Percentiles rank a stretch among this genome's conserved stretches.
Conservation (phyloP, 2,329 filamentous ascomycete genomes). For the Mollisiaceae sp. region DNA sequence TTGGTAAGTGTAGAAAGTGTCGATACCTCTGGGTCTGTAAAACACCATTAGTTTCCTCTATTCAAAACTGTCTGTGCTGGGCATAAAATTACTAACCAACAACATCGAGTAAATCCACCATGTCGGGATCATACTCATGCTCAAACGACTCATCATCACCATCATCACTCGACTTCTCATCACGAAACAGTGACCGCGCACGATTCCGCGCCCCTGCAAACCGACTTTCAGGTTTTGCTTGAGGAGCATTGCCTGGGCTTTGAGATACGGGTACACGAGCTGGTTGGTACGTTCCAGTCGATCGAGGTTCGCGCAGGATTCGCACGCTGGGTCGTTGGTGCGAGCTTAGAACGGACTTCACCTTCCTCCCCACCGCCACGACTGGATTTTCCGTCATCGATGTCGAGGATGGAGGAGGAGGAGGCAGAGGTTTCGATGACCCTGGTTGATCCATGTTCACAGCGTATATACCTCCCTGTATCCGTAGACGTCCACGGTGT, state of each 20-base stretch:
- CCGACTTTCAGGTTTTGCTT: constrained; percentile 21
- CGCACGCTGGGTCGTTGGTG: constrained; percentile 35
- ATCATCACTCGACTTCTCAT: constrained; percentile 15
- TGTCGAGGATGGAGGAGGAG: constrained; percentile 19
- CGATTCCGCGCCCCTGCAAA: constrained; percentile 21
- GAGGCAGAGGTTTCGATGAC: constrained; percentile 19
- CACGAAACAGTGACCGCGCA: constrained; percentile 24
- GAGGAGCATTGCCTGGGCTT: constrained; percentile 21
- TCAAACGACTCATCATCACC: constrained; percentile 19
- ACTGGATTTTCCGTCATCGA: constrained; percentile 34
- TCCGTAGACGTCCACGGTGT: too few relatives aligned
- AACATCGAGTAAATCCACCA: constrained; percentile 72
- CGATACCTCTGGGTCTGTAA: constrained; percentile 78
- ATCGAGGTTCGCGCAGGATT: constrained; percentile 32
- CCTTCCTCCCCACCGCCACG: constrained; percentile 33
- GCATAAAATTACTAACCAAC: constrained; percentile 55
- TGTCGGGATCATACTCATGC: constrained; percentile 62
- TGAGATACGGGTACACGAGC: constrained; percentile 10
- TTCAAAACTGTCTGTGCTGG: not conserved
- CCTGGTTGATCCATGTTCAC: constrained; percentile 17
- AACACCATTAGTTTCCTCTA: constrained; percentile 33
- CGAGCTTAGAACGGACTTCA: constrained; percentile 33
- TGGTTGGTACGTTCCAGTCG: constrained; percentile 10
- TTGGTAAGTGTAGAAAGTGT: constrained; percentile 85
- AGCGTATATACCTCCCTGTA: too few relatives aligned